Percentiles rank a stretch among this genome's conserved stretches.
These are phyloP conservation scores for Podospora fimiseda DNA, from an alignment of 495 filamentous ascomycete genomes.

Conservation along the genomic window DNA sequence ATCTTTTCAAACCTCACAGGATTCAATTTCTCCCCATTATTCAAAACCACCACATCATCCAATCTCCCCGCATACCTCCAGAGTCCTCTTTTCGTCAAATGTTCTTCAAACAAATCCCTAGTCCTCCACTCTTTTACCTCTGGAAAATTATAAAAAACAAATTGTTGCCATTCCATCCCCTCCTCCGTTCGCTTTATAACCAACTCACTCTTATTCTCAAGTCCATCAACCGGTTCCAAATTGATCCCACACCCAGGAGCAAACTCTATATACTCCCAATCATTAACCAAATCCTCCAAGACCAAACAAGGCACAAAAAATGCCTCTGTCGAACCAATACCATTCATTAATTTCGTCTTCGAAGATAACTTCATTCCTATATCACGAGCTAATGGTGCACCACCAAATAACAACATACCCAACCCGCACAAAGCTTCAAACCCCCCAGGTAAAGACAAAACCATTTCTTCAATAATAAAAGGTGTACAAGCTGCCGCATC, in stretches of 20 bases:
- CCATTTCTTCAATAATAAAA: neutral
- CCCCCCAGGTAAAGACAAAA: neutral
- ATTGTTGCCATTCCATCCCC: neutral
- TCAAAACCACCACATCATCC: constrained; percentile 58
- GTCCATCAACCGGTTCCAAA: neutral
- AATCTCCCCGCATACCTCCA: constrained; percentile 60
- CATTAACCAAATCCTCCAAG: neutral
- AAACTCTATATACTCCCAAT: constrained; percentile 1
- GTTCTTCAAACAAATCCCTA: constrained; percentile 56
- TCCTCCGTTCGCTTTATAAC: neutral
- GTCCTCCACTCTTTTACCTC: constrained; percentile 17
- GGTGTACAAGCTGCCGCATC: neutral
- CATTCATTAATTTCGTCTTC: neutral
- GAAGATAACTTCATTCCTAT: neutral
- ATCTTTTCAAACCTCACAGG: constrained; percentile 55
- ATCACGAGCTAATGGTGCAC: neutral
- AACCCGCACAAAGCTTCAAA: neutral
- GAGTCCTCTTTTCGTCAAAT: constrained; percentile 49
- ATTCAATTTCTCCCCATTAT: constrained; percentile 66
- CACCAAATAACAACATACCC: neutral
- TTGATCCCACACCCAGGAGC: neutral
- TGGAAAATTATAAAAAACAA: neutral
- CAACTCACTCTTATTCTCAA: neutral
- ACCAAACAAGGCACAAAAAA: neutral
- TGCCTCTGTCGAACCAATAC: neutral